Conservation (phyloP, 148 eudicot genomes). For the Dysphania ambrosioides region DNA sequence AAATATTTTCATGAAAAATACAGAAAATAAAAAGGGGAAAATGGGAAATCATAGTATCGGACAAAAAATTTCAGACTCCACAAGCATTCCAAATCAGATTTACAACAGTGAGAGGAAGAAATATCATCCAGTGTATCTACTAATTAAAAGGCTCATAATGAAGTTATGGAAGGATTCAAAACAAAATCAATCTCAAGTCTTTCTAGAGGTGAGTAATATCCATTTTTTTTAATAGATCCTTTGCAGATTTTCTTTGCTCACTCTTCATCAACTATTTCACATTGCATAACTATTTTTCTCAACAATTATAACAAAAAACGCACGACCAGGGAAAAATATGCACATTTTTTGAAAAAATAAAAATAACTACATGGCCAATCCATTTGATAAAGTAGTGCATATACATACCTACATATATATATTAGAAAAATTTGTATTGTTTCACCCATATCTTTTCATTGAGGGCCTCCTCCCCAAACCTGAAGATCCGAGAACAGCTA, state of each 20-base stretch:
- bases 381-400: background rate
- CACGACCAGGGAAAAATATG: too few species aligned
- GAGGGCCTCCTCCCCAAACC: background rate
- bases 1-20: background rate
- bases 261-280: background rate
- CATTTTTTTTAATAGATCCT: background rate
- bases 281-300: conserved; percentile 2
- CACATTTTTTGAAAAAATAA: too few species aligned
- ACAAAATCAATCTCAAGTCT: background rate
- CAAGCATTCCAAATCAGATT: conserved; percentile 2
- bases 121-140: background rate
- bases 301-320: too few species aligned
- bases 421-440: too few species aligned
- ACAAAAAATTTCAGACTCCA: background rate
- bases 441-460: conserved; percentile 11
- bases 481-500: conserved; percentile 4
- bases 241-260: background rate
- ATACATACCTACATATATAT: background rate
- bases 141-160: background rate
- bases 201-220: background rate
- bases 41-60: background rate
- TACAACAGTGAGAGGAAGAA: background rate
- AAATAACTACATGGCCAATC: background rate
- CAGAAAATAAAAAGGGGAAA: background rate
- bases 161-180: background rate